Evolutionary conservation across 139 green algal genomes (phyloP), one percentile per base, ranked within the genome.

Genomic region (Spirogloea muscicola): DNA sequence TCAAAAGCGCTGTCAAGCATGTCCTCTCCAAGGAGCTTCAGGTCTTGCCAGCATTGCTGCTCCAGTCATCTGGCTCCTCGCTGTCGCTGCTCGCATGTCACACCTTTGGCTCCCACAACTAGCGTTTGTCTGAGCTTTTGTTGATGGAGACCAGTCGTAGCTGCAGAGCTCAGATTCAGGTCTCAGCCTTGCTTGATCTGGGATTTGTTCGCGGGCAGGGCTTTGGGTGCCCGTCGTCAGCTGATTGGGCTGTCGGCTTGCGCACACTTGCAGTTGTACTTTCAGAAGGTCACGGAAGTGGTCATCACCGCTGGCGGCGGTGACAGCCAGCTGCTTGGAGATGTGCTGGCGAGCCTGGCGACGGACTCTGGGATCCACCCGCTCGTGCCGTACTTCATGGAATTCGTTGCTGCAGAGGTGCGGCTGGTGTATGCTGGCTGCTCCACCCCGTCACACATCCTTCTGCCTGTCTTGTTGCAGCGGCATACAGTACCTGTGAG

Each of bases 311-410:
- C 27, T 18, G 60, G n/a, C n/a, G n/a, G n/a, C n/a, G n/a, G n/a
- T n/a, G n/a, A n/a, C n/a, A n/a, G n/a, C 48, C 10, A 72, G 33
- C 37, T 86, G 33, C 48, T 86, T 33, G 4, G 10, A 2, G 34
- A 72, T 27, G 82, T 59, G 34, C 48, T 84, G 25, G 27, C 18
- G n/a, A 89, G 77, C 61, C 46, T 95, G 21, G 68, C 82, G 3
- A 76, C 73, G 0, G 89, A 94, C 57, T 75, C 81, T 67, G 90
- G 91, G 21, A 70, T 96, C 52, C 86, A 93, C 52, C 87, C 88
- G 25, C 82, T 96, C 58, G 62, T 85, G n/a, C 91, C 91, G 2
- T 94, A 95, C 83, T 87, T 96, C 16, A 74, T 59, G n/a, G 79
- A 92, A 46, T 87, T 90, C 44, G 75, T 96, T 9, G 76, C 75